Base-by-base conservation (phyloP, 345 rosid species). In the Mangifera indica region DNA sequence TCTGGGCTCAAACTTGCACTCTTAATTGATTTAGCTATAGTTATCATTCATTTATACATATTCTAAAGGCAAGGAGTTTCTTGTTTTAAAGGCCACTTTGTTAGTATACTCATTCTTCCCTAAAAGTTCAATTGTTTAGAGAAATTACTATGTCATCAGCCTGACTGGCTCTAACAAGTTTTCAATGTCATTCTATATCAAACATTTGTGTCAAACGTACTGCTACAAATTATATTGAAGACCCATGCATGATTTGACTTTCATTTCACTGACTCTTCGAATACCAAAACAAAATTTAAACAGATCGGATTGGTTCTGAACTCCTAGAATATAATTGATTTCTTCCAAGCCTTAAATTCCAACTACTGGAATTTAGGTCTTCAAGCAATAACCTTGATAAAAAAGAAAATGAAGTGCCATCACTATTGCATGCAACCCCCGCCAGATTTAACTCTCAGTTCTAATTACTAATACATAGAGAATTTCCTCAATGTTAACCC, bases 371-470 rank as follows among this genome's bases (percentile, higher is more conserved):
- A 15, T 48, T 26, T 4, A 24, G 24, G 42, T 25, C 21, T 42
- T 66, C 22, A 48, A 66, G 40, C 10, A 25, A 24, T 48, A 63
- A 60, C 48, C 66, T 60, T 70, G 37, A 71, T 51, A 61, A 20
- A 49, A 6, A 61, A 71, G n/a, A 63, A 60, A 14, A 22, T 53
- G 13, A 32, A 51, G 51, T 61, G 59, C 13, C 60, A 32, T 61
- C 40, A 61, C 67, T n/a, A 61, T 45, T 46, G 76, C 42, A 57
- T 21, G 20, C 44, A 73, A 57, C 57, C 42, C 51, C 17, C 12
- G 55, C 67, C 45, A 61, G 63, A 18, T 37, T 40, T 14, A 32
- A 73, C 45, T 37, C 37, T 56, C 26, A 52, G 45, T 54, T 22
- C 63, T 42, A 56, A 24, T 45, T 59, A 70, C 55, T 46, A 20